Conservation (phyloP, 2,329 filamentous ascomycete genomes). For the Exophiala calicioides region DNA sequence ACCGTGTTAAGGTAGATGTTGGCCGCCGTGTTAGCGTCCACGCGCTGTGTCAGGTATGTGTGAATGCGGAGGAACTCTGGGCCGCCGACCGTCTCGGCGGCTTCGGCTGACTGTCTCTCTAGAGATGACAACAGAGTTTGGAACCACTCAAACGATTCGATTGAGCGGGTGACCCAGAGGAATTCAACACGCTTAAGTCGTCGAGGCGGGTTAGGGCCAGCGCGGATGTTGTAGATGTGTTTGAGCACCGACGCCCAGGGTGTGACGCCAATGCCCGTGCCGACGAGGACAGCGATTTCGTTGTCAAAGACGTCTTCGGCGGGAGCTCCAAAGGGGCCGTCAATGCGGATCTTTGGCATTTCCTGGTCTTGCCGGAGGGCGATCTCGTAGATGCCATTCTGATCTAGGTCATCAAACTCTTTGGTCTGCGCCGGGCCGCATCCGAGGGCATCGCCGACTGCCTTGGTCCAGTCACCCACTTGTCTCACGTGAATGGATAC, state of each 20-base stretch:
- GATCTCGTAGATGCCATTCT: constrained; percentile 96
- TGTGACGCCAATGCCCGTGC: constrained; percentile 82
- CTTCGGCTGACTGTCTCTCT: constrained; percentile 78
- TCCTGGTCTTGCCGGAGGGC: constrained; percentile 88
- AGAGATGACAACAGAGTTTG: constrained; percentile 89
- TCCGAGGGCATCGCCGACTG: constrained; percentile 94
- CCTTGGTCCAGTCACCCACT: constrained; percentile 91
- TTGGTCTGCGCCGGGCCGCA: constrained; percentile 84
- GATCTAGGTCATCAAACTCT: constrained; percentile 86
- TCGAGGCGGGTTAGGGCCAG: constrained; percentile 82
- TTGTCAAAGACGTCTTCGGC: constrained; percentile 98
- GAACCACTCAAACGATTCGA: constrained; percentile 97
- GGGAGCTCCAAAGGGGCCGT: constrained; percentile 93
- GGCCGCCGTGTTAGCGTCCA: constrained; percentile 88
- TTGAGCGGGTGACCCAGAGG: constrained; percentile 98
- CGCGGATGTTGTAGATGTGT: constrained; percentile 96
- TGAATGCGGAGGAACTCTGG: constrained; percentile 93
- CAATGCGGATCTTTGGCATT: constrained; percentile 87
- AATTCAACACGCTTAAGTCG: constrained; percentile 95
- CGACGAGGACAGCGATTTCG: constrained; percentile 75
- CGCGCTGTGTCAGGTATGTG: constrained; percentile 91
- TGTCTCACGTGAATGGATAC: constrained; percentile 93
- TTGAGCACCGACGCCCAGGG: constrained; percentile 87
- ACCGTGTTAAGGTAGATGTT: constrained; percentile 98
- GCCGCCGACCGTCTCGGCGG: constrained; percentile 56